Evolutionary conservation across 805 yeast species (phyloP), one percentile per base, ranked within the genome.

Genomic region (Peterozyma toletana): DNA sequence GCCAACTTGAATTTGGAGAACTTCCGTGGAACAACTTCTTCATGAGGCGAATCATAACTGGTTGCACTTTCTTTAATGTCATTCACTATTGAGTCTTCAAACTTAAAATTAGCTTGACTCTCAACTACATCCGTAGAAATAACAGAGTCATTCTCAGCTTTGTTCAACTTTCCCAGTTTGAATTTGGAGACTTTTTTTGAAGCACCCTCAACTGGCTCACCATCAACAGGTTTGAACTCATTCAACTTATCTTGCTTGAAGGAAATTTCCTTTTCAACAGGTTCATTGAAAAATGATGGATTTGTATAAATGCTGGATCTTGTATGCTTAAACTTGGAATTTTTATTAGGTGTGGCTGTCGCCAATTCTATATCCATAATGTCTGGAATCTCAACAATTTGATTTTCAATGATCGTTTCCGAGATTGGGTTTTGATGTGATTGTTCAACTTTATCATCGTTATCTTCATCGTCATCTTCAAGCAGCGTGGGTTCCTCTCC

Each of bases 341-440:
- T 4, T 27, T 43, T 30, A 34, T 27, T 13, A 9, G 29, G 17
- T 14, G 35, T 30, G 7, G 27, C 4, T 5, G 27, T 4, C 7
- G 7, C 7, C 27, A 21, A 21, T 5, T 21, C 7, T 21, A 7
- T 21, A 21, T 31, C 41, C 44, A 44, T 40, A 16, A 31, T 43
- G 10, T 29, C 33, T 5, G 46, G 45, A 35, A 29, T 31, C 21
- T 44, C 46, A 10, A 40, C 45, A n/a, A 46, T 35, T n/a, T 31
- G 15, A 21, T 46, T 37, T 33, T 41, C 44, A 16, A 39, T 40
- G 14, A 40, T 30, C 11, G 27, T 37, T 14, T 38, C 45, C 2
- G 42, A 18, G 9, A 41, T 40, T n/a, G 35, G 33, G 10, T 30
- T 14, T 7, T 34, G 10, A 30, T 3, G 21, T 11, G 35, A 36